Evolutionary conservation across 805 yeast species (phyloP), one percentile per base, ranked within the genome.

Genomic region (Metschnikowia orientalis): DNA sequence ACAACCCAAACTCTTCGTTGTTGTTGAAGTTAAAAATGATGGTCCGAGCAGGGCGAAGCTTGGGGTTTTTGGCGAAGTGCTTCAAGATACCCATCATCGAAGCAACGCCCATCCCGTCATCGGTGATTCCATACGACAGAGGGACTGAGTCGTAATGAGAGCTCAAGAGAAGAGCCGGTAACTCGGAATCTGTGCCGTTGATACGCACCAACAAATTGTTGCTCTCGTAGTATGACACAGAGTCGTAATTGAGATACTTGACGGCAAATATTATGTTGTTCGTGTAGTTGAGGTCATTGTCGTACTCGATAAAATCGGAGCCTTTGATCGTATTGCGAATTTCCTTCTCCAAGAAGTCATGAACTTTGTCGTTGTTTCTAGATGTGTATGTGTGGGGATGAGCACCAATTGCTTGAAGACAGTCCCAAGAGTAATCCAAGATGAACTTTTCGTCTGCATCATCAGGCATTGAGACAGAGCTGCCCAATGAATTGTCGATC

Each of bases 61-160:
- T 54, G 7, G 38, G 27, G 4, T 44, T 38, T 4, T 35, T 18
- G 12, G 57, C 35, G 44, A 63, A 73, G 46, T 75, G 59, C 24
- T 76, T 69, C 38, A 88, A 59, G 3, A 84, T 62, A 2, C 88
- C 94, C 29, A 88, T 59, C 69, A 88, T 63, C 7, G 92, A 71
- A 1, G 88, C 95, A 39, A 86, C 69, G 6, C 96, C 96, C 63
- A 79, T 78, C 1, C 96, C 96, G 51, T 87, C 95, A 54, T 89
- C 97, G 2, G 96, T 89, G 2, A 92, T 77, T 18, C 97, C 97
- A 47, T 65, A 77, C 4, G 87, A 78, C 2, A 94, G 76, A 13
- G 95, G 94, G 6, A 88, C 96, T 6, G 90, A 77, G 59, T 88
- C 97, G 49, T 65, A 89, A 60, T 89, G 97, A 4, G 96, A 88